Base-by-base conservation (phyloP, 768 basidiomycete genomes). In the Cytidiella melzeri region DNA sequence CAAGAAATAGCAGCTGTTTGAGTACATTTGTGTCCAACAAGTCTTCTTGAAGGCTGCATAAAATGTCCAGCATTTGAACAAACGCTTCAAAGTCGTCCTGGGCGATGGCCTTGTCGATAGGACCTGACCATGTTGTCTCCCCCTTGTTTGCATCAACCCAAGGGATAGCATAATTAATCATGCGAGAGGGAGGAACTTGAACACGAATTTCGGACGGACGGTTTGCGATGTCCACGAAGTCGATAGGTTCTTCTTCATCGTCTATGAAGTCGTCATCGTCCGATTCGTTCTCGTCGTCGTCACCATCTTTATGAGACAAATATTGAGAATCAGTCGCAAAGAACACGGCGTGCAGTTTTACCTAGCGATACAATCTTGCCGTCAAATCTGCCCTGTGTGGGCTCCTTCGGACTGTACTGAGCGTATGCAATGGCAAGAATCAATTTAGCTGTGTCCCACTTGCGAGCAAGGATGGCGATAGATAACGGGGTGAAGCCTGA, bases 361-460 rank as follows among this genome's bases (percentile, higher is more conserved):
- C 73, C 71, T 28, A 72, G 49, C n/a, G 61, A 55, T 36, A 74
- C 60, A 23, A 61, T 57, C 10, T 57, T 59, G 4, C 62, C 53
- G 5, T 61, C 64, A 54, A 73, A 74, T 34, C 65, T 65, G 4
- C 51, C 63, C 11, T 68, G 54, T 3, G 68, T 56, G 4, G 43
- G 46, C 6, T 73, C 65, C 0, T 67, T 59, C 3, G 70, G 64
- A 18, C 73, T 66, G 52, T 78, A 77, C 58, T 84, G 81, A 10
- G 80, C 74, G 1, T 64, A 63, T 4, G 78, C 72, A 52, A 82
- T 80, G 1, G 76, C 74, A 20, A 83, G 57, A n/a, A 84, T 69
- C 5, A 82, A 63, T n/a, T 72, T 74, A 1, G 79, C 81, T 0
- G 80, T 78, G 4, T 71, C 66, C 80, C 81, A 84, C 18, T 68